Conservation (phyloP, 345 rosid genomes). For the Populus nigra region DNA sequence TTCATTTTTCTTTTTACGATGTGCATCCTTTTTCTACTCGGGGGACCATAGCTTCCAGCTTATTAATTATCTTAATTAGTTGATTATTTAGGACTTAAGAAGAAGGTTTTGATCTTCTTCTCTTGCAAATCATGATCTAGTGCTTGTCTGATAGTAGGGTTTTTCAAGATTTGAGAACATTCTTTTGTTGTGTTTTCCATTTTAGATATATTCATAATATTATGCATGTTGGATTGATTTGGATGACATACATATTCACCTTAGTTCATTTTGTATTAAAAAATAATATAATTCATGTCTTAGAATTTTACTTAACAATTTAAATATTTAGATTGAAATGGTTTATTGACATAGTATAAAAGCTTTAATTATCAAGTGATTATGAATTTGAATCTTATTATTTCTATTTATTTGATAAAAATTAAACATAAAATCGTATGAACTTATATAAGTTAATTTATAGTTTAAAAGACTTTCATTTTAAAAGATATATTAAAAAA, state of each 20-base stretch:
- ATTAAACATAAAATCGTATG: no score
- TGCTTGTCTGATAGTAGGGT: not conserved
- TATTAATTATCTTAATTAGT: not conserved
- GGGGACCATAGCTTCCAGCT: not conserved
- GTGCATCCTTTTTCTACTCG: no score
- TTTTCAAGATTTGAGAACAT: not conserved
- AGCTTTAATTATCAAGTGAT: rapidly evolving
- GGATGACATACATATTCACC: not conserved
- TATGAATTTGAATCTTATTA: no score
- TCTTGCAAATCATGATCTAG: not conserved
- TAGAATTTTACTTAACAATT: rapidly evolving
- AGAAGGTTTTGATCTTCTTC: not conserved
- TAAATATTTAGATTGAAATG: no score
- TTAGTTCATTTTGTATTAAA: no score
- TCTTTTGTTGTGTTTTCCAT: not conserved
- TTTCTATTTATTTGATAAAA: no score
- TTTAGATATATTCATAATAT: not conserved
- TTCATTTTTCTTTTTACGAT: no score
- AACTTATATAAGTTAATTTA: no score
- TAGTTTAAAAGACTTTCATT: no score
- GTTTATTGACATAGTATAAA: rapidly evolving
- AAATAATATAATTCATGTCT: no score
- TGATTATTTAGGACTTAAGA: not conserved
- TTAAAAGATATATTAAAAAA: no score
- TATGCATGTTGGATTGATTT: not conserved